phyloP scores from a whole-genome alignment of 1,284 basidiomycete species.

The Cryptococcus wingfieldii region DNA sequence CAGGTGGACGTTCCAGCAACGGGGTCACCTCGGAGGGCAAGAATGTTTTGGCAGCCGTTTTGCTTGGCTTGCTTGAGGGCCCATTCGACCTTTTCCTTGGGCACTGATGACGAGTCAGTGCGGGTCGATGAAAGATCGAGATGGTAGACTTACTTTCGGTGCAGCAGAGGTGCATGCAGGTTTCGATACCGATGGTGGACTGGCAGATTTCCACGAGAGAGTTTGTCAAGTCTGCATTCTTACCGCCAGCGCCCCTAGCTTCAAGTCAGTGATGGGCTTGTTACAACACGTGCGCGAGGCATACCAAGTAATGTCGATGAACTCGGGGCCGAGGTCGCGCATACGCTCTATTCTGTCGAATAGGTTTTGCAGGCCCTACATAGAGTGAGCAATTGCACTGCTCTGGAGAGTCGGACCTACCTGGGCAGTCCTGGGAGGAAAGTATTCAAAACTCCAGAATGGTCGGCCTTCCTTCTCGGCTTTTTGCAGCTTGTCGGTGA shows the following conservation, averaged over 20 bases:
- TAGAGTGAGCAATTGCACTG: not conserved
- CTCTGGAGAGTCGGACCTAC: constrained; percentile 41
- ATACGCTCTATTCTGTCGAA: constrained; percentile 97
- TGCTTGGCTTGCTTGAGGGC: constrained; percentile 82
- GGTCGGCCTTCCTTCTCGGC: constrained; percentile 74
- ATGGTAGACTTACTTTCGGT: constrained; percentile 65
- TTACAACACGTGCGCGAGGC: constrained; percentile 22
- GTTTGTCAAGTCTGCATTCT: constrained; percentile 87
- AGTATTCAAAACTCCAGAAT: constrained; percentile 97
- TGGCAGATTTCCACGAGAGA: constrained; percentile 96
- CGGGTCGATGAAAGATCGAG: not conserved
- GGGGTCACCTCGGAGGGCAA: constrained; percentile 92
- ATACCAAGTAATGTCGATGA: constrained; percentile 96
- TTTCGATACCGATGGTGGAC: constrained; percentile 84
- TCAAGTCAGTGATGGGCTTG: not conserved
- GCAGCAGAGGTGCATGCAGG: constrained; percentile 97
- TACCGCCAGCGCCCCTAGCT: constrained; percentile 86
- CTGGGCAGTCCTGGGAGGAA: constrained; percentile 91
- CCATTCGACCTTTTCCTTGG: constrained; percentile 84
- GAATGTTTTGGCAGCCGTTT: constrained; percentile 88
- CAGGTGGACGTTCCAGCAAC: constrained; percentile 82
- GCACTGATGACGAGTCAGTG: constrained; percentile 54
- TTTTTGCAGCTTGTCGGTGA: constrained; percentile 81
- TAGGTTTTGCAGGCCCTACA: constrained; percentile 84
- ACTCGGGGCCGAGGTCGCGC: constrained; percentile 91